Percentiles rank a stretch among this genome's conserved stretches.
phyloP scores from a whole-genome alignment of 1,139 yeast species.

The Eremothecium coryli region DNA sequence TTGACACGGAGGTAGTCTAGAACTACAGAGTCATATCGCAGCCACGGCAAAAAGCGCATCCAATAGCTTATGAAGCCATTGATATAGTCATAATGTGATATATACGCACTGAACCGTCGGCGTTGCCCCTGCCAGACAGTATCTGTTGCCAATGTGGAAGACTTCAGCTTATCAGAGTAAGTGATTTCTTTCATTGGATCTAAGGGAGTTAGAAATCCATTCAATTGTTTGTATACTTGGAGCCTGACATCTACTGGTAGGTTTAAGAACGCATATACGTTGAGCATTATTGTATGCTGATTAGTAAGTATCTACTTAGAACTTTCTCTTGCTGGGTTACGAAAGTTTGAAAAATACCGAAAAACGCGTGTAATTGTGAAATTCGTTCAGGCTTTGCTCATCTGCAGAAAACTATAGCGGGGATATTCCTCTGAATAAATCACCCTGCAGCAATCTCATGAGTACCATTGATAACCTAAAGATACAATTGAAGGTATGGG shows the following conservation, averaged over 20 bases:
- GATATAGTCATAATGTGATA: slow-evolving; percentile 22
- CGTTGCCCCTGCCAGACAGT: neutral
- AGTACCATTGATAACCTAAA: slow-evolving; percentile 27
- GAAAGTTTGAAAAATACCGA: too few relatives aligned
- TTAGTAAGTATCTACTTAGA: slow-evolving; percentile 1
- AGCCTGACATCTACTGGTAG: slow-evolving; percentile 22
- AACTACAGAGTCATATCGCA: slow-evolving; percentile 25
- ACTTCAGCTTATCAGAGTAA: too few relatives aligned
- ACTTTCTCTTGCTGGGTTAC: neutral
- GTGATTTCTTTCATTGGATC: too few relatives aligned
- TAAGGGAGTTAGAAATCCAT: slow-evolving; percentile 1
- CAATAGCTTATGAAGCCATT: slow-evolving; percentile 19
- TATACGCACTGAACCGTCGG: slow-evolving; percentile 13
- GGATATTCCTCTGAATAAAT: too few relatives aligned
- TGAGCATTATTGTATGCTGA: slow-evolving; percentile 7
- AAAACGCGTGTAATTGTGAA: too few relatives aligned
- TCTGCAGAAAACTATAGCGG: too few relatives aligned
- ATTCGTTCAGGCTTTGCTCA: too few relatives aligned
- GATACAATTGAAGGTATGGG: slow-evolving; percentile 27
- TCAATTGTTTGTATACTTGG: slow-evolving; percentile 17
- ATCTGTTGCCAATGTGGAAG: neutral
- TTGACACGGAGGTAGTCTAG: slow-evolving; percentile 25
- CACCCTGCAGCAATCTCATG: too few relatives aligned
- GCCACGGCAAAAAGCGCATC: slow-evolving; percentile 22
- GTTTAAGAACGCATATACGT: slow-evolving; percentile 17